These are phyloP conservation scores for apple (Malus domestica) DNA, from an alignment of 306 rosid species.

Conservation along the genomic window ASM211411v1 NC_041800.1:32616233-32616732, in stretches of 20 bases:
- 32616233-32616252: conserved; percentile 56
- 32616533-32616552: not conserved
- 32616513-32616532: conserved; percentile 83
- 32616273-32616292: conserved; percentile 42
- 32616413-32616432: not conserved
- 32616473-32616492: conserved; percentile 58
- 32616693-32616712: conserved; percentile 1
- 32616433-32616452: too few species aligned
- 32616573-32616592: conserved; percentile 1
- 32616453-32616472: not conserved
- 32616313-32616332: conserved; percentile 20
- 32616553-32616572: not conserved
- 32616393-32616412: conserved; percentile 48
- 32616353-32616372: conserved; percentile 56
- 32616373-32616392: conserved; percentile 63
- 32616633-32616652: conserved; percentile 48
- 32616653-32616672: conserved; percentile 53
- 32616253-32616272: conserved; percentile 38
- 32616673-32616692: conserved; percentile 52
- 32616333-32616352: conserved; percentile 22
- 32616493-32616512: conserved; percentile 81
- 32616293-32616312: conserved; percentile 24
- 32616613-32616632: conserved; percentile 52
- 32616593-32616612: conserved; percentile 48
- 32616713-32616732: too few species aligned